These are phyloP conservation scores for Gossypium gossypioides DNA, from an alignment of 441 rosid genomes.

Conservation along the genomic window DNA sequence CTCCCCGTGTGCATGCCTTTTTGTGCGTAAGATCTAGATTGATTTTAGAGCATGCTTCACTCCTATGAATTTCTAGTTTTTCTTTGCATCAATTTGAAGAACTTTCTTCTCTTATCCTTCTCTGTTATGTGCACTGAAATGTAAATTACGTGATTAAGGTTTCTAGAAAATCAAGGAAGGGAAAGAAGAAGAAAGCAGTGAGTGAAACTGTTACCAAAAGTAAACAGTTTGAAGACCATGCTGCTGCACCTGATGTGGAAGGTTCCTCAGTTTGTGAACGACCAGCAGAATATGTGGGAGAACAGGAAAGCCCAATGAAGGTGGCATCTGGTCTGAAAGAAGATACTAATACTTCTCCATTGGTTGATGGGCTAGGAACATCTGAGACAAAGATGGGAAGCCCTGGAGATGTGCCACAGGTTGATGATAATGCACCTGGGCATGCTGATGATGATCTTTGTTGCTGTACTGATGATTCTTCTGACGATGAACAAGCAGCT, in stretches of 20 bases:
- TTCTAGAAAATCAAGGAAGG: slow-evolving; percentile 69
- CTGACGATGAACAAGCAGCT: slow-evolving; percentile 53
- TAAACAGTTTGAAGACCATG: slow-evolving; percentile 32
- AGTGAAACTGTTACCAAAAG: slow-evolving; percentile 31
- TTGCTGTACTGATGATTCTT: slow-evolving; percentile 54
- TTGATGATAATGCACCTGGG: slow-evolving; percentile 25
- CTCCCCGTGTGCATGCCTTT: not conserved
- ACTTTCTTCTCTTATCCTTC: not conserved
- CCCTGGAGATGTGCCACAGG: slow-evolving; percentile 24
- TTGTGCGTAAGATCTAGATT: not conserved
- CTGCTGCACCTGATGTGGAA: slow-evolving; percentile 27
- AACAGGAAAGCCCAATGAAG: slow-evolving; percentile 28
- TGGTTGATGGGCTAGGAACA: slow-evolving; percentile 32
- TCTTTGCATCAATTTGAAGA: not conserved
- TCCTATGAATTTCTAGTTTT: not conserved
- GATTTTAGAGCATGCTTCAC: not conserved
- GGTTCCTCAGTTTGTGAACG: slow-evolving; percentile 27
- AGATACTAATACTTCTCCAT: slow-evolving; percentile 12
- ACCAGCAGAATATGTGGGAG: slow-evolving; percentile 18
- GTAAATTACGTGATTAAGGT: slow-evolving; percentile 46
- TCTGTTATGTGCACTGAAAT: slow-evolving; percentile 11
- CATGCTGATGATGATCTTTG: slow-evolving; percentile 32
- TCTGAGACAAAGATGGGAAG: slow-evolving; percentile 27
- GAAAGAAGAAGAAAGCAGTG: slow-evolving; percentile 42
- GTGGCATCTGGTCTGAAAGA: slow-evolving; percentile 29